These are phyloP conservation scores for Penicillium rolfsii DNA, from an alignment of 2,329 filamentous ascomycete species.

Conservation along the genomic window DNA sequence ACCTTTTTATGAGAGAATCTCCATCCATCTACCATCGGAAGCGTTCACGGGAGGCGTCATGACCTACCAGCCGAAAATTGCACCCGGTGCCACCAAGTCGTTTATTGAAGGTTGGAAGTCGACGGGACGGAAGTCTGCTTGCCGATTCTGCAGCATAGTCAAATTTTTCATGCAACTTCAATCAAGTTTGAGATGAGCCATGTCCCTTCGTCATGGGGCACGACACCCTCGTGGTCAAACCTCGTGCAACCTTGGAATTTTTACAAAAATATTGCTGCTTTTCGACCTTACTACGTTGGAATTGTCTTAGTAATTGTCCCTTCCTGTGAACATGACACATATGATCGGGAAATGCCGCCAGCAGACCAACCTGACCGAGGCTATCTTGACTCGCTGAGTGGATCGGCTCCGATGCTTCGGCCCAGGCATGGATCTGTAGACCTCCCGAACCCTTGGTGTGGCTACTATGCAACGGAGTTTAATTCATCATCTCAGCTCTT, in stretches of 20 bases:
- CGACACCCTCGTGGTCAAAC: conserved; percentile 10
- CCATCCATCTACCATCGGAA: conserved; percentile 43
- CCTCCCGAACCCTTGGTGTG: too few species aligned
- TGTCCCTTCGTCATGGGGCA: conserved; percentile 41
- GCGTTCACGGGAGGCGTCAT: conserved; percentile 33
- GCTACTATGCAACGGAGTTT: too few species aligned
- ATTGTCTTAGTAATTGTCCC: too few species aligned
- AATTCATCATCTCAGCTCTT: not conserved
- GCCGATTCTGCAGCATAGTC: conserved; percentile 46
- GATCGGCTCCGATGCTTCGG: too few species aligned
- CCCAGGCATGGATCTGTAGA: too few species aligned
- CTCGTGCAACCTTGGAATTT: too few species aligned
- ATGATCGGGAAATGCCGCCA: too few species aligned
- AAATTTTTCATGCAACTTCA: conserved; percentile 45
- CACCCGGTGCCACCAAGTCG: conserved; percentile 47
- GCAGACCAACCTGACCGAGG: too few species aligned
- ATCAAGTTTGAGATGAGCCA: conserved; percentile 54
- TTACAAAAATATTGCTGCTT: too few species aligned
- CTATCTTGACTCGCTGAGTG: too few species aligned
- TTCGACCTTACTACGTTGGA: too few species aligned
- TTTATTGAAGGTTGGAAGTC: conserved; percentile 49
- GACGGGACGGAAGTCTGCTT: conserved; percentile 42
- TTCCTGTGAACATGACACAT: too few species aligned
- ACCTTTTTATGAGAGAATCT: conserved; percentile 53
- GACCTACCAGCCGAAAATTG: conserved; percentile 28